These are phyloP conservation scores for Ganoderma meredithae DNA, from an alignment of 1,284 basidiomycete genomes.

Conservation along the genomic window DNA sequence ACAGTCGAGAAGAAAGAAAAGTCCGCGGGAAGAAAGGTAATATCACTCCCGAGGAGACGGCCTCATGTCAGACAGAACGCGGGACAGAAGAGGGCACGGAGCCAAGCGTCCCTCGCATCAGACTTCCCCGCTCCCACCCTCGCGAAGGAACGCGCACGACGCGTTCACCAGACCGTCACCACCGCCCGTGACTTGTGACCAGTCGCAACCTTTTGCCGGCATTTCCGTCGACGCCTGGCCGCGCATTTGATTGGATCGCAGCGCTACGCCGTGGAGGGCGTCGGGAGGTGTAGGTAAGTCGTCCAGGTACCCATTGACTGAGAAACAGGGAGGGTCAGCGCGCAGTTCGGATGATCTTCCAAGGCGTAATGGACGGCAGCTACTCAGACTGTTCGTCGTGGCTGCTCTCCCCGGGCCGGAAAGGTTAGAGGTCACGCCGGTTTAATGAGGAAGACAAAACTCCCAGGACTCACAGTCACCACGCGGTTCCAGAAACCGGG, in stretches of 20 bases:
- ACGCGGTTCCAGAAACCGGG: constrained; percentile 17
- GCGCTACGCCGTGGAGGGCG: not conserved
- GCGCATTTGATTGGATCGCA: not conserved
- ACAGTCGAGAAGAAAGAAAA: constrained; percentile 31
- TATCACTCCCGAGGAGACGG: constrained; percentile 23
- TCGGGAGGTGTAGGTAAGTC: constrained; percentile 6
- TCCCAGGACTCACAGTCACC: not conserved
- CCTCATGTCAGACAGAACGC: constrained; percentile 35
- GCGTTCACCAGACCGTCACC: constrained; percentile 31
- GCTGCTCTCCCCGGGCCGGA: constrained; percentile 11
- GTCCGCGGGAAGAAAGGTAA: constrained; percentile 27
- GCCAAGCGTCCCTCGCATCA: constrained; percentile 14
- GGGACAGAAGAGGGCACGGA: constrained; percentile 24
- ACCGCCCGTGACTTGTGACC: constrained; percentile 25
- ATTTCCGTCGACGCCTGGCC: constrained; percentile 1
- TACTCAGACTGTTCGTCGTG: not conserved
- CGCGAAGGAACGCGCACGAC: constrained; percentile 27
- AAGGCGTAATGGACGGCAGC: not conserved
- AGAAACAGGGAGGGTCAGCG: not conserved
- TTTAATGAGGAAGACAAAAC: not conserved
- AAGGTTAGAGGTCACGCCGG: constrained; percentile 14
- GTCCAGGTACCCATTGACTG: constrained; percentile 10
- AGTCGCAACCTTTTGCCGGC: constrained; percentile 18
- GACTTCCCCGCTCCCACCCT: constrained; percentile 17
- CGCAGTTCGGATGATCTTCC: not conserved